These are phyloP conservation scores for Austropuccinia psidii DNA, from an alignment of 1,284 basidiomycete genomes.

Conservation along the genomic window DNA sequence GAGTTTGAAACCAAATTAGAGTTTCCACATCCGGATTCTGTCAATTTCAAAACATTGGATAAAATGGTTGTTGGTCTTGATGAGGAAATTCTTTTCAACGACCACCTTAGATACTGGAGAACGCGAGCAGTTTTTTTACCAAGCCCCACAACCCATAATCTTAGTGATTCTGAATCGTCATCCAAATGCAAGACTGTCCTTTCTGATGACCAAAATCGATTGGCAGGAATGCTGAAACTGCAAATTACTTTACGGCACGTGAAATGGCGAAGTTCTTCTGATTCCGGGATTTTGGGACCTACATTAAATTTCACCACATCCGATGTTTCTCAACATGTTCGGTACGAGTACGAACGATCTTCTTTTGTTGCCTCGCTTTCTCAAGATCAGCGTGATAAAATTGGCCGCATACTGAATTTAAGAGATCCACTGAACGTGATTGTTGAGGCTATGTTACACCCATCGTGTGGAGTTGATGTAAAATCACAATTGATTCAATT, in stretches of 20 bases:
- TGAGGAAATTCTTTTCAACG: constrained; percentile 20
- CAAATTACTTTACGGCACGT: constrained; percentile 65
- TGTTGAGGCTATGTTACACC: constrained; percentile 35
- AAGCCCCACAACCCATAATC: constrained; percentile 56
- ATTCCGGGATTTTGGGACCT: constrained; percentile 17
- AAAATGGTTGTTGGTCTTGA: constrained; percentile 35
- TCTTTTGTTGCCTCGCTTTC: constrained; percentile 2
- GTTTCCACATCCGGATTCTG: constrained; percentile 17
- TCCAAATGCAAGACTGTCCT: constrained; percentile 51
- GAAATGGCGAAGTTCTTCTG: constrained; percentile 43
- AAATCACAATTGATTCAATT: constrained; percentile 30
- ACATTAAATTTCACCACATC: constrained; percentile 29
- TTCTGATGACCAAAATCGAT: constrained; percentile 59
- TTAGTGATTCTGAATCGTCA: background rate
- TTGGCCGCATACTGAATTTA: constrained; percentile 5
- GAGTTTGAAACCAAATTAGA: constrained; percentile 15
- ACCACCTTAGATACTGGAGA: constrained; percentile 75
- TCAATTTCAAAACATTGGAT: constrained; percentile 32
- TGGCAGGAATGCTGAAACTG: constrained; percentile 87
- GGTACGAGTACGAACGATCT: constrained; percentile 25
- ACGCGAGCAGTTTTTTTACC: constrained; percentile 93
- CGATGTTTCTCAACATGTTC: constrained; percentile 29
- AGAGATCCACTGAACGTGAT: constrained; percentile 24
- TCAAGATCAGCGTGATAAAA: constrained; percentile 17
- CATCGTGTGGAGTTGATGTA: constrained; percentile 31